These are phyloP conservation scores for Aspergillus leporis DNA, from an alignment of 495 filamentous ascomycete species.

Conservation along the genomic window DNA sequence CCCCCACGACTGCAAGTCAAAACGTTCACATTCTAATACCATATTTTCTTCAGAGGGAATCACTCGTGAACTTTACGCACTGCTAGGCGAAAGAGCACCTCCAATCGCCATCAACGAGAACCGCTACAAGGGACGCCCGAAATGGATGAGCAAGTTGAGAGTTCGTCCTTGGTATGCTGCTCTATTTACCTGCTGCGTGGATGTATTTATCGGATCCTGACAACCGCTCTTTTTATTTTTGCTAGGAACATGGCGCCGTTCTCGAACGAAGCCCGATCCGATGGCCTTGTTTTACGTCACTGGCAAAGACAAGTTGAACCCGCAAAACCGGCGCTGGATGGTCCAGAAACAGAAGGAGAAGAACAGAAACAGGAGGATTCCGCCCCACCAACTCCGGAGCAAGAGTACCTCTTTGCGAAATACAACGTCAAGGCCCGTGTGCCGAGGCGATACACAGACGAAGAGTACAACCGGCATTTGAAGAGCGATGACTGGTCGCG, in stretches of 20 bases:
- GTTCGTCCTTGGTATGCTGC: constrained; percentile 54
- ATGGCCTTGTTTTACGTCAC: constrained; percentile 63
- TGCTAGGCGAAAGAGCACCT: constrained; percentile 67
- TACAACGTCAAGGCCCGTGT: constrained; percentile 77
- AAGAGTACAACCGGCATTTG: constrained; percentile 78
- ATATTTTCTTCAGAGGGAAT: constrained; percentile 65
- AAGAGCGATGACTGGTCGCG: constrained; percentile 77
- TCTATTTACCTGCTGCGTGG: neutral
- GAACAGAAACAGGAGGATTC: constrained; percentile 42
- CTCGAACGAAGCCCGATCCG: constrained; percentile 56
- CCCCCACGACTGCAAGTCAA: constrained; percentile 26
- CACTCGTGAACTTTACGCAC: constrained; percentile 63
- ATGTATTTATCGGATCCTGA: neutral
- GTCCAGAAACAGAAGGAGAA: constrained; percentile 44
- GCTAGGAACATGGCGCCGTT: constrained; percentile 57
- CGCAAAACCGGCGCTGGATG: constrained; percentile 41
- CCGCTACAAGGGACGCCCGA: constrained; percentile 65
- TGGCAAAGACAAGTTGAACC: constrained; percentile 56
- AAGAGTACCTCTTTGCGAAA: constrained; percentile 63
- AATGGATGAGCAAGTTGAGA: constrained; percentile 55
- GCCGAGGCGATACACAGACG: constrained; percentile 74
- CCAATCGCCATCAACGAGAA: constrained; percentile 67
- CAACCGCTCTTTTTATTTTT: neutral
- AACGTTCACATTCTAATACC: constrained; percentile 1
- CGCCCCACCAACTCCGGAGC: constrained; percentile 26